Evolutionary conservation across 1,284 basidiomycete genomes (phyloP), one percentile per base, ranked within the genome.

Genomic region (Ustilago tritici): DNA sequence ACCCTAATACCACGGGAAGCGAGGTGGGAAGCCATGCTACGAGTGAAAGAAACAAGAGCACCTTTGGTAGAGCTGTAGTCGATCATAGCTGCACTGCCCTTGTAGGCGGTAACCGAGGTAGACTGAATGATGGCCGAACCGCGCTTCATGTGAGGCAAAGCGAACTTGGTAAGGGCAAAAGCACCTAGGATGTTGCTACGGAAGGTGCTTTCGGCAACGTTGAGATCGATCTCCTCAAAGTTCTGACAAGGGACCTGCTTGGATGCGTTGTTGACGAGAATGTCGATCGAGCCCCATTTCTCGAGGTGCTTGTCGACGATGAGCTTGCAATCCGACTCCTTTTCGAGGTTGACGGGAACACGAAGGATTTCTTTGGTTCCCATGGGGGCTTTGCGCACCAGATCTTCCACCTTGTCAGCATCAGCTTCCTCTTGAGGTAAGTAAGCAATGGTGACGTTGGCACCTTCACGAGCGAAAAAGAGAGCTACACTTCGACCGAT

Each of bases 61-160:
- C 85, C 83, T 84, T 92, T 91, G 6, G 91, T 82, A 12, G 83
- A 77, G 28, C 78, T 65, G 72, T 90, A 91, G 84, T 92, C 90
- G 46, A 90, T 86, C 88, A 88, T 88, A 55, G 66, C 78, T 0
- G 64, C 62, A 12, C 57, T 63, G 11, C 87, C 88, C 70, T 89
- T 88, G 86, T 90, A 91, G 3, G 90, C 90, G 0, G 90, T 90
- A 34, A 92, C 90, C 11, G 89, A 90, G 7, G 90, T 88, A 9
- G 90, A 90, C 85, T 91, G 91, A 87, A 92, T 90, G 83, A 92
- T 91, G 36, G 87, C 87, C 2, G 88, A 87, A 3, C 91, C 91
- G 41, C 90, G 88, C 76, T 89, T 89, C 86, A 92, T 88, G 86
- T 91, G 89, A 17, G 91, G 90, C 9, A 90, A 79, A 6, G 90